These are phyloP conservation scores for Cutaneotrichosporon sp. DNA, from an alignment of 1,284 basidiomycete species.

Conservation along the genomic window DNA sequence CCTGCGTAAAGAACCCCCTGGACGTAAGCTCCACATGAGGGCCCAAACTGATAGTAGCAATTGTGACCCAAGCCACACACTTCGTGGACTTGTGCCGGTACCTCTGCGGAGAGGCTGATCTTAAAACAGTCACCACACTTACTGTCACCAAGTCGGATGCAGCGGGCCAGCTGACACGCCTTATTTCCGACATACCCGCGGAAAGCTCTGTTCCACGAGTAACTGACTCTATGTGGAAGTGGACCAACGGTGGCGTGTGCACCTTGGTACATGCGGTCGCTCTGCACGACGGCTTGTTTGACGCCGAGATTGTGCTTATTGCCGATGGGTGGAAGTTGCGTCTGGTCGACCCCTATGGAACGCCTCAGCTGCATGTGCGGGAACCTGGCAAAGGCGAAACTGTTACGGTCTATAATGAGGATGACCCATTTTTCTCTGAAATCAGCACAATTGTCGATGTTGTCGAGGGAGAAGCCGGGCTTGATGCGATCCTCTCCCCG, in stretches of 20 bases:
- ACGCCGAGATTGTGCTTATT: conserved; percentile 23
- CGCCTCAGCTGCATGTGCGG: conserved; percentile 22
- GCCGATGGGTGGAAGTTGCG: conserved; percentile 31
- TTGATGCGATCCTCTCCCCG: conserved; percentile 19
- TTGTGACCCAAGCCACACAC: conserved; percentile 21
- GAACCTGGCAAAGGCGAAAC: conserved; percentile 23
- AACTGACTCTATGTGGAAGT: conserved; percentile 25
- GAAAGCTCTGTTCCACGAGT: conserved; percentile 17
- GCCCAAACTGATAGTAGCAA: conserved; percentile 3
- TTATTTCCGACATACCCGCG: conserved; percentile 3
- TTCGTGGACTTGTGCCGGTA: conserved; percentile 9
- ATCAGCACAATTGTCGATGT: conserved; percentile 21
- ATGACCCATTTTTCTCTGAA: conserved; percentile 25
- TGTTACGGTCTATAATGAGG: conserved; percentile 6
- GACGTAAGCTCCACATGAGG: conserved; percentile 16
- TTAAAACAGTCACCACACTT: not conserved
- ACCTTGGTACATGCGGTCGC: conserved; percentile 19
- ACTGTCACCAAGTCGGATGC: not conserved
- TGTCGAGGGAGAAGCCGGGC: conserved; percentile 21
- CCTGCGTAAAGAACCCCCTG: conserved; percentile 16
- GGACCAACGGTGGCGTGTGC: conserved; percentile 15
- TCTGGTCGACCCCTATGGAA: conserved; percentile 25
- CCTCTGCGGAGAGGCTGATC: conserved; percentile 1
- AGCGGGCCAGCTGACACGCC: not conserved
- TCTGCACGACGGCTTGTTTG: conserved; percentile 24